A percentile compares a stretch with the other conserved stretches of the same genome.
These are phyloP conservation scores for Ashbya aceris DNA, from an alignment of 1,139 yeast genomes.

Conservation along the genomic window DNA sequence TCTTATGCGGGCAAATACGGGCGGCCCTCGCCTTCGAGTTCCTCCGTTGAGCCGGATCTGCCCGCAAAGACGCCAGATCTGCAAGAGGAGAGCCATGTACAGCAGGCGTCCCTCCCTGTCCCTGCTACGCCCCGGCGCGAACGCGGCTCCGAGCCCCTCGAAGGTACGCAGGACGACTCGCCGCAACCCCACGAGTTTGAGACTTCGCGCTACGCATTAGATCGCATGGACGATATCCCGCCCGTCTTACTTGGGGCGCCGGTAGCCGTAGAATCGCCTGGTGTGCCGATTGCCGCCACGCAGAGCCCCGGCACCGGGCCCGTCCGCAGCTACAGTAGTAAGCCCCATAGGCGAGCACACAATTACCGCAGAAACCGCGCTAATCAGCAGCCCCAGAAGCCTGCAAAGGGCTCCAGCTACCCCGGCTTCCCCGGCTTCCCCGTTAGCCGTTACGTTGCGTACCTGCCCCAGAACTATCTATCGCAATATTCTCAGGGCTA, in stretches of 20 bases:
- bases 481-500: neutral
- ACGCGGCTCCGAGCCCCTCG: conserved; percentile 1
- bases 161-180: conserved; percentile 11
- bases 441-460: neutral
- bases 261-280: too few relatives aligned
- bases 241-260: neutral
- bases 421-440: neutral
- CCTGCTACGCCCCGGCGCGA: neutral
- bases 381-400: too few relatives aligned
- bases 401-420: too few relatives aligned
- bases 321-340: too few relatives aligned
- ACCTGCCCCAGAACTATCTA: neutral
- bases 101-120: neutral
- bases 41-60: neutral
- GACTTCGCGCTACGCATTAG: conserved; percentile 18
- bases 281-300: too few relatives aligned
- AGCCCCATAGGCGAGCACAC: too few relatives aligned
- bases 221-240: conserved; percentile 1
- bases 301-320: too few relatives aligned
- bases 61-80: neutral
- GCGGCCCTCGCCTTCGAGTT: neutral
- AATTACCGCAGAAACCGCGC: too few relatives aligned
- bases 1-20: neutral
- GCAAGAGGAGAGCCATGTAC: neutral
- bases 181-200: conserved; percentile 24